Base-by-base conservation (phyloP, 2,329 filamentous ascomycete species). In the Fusarium gaditjirri region DNA sequence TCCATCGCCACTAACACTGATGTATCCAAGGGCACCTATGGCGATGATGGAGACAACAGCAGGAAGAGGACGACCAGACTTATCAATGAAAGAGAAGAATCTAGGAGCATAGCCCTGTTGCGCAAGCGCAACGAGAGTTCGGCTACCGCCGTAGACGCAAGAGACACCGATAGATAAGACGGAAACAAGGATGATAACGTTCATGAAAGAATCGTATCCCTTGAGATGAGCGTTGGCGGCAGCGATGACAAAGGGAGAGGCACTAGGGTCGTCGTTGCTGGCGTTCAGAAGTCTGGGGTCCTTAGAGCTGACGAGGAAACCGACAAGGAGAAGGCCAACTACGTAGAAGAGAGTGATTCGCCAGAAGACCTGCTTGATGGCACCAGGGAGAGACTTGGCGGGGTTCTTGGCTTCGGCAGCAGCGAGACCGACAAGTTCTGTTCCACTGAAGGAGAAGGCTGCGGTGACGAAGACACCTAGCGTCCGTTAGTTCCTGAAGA, bases 361-460 rank as follows among this genome's bases (percentile, higher is more conserved):
- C 86, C 86, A 88, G 65, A 88, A 88, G 36, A 88, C 93, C 78
- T 97, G 94, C 83, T 96, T 97, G 76, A 95, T 91, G 9, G 94
- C 94, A 4, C 90, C 91, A 0, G 94, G 94, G 3, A 97, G 86
- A 0, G 91, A 89, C 77, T 93, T 91, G 62, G 89, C 86, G 0
- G 92, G 92, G 77, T 93, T 93, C 14, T 83, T 81, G 0, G 92
- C 89, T 80, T 94, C 92, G 11, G 91, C 92, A 2, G 92, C 92
- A 6, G 92, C 91, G 6, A 94, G 86, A 74, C 92, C 92, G n/a
- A 94, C 91, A 5, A 93, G 84, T 77, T 94, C 92, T 0, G 92
- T 93, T 19, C 92, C 92, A 21, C 89, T 88, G 77, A 93, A 94
- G 27, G 92, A 84, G 76, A 94, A 94, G 8, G 92, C 91, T 6